These are phyloP conservation scores for Glaciozyma antarctica DNA, from an alignment of 768 basidiomycete genomes.

Conservation along the genomic window DNA sequence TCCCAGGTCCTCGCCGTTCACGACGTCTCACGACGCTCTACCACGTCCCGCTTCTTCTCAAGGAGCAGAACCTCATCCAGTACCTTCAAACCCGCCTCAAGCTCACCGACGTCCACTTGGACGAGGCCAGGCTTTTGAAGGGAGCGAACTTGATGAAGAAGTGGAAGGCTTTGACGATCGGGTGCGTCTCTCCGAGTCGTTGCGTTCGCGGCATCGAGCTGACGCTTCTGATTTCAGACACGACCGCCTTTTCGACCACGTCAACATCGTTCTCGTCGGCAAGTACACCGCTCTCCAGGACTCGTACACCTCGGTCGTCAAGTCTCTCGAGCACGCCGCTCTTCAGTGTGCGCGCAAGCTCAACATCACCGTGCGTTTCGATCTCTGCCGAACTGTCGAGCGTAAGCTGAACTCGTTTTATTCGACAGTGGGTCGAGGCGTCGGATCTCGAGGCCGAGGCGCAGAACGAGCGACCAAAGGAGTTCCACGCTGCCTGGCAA, in stretches of 20 bases:
- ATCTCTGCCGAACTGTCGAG: not conserved
- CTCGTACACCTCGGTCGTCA: slow-evolving; percentile 96
- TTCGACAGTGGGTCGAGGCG: slow-evolving; percentile 82
- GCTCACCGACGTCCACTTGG: slow-evolving; percentile 50
- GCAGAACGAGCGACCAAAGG: slow-evolving; percentile 67
- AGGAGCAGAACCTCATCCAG: slow-evolving; percentile 80
- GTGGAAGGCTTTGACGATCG: slow-evolving; percentile 75
- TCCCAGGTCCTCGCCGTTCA: slow-evolving; percentile 86
- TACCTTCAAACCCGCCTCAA: slow-evolving; percentile 76
- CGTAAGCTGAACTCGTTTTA: not conserved
- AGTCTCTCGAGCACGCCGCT: slow-evolving; percentile 92
- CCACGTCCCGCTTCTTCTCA: slow-evolving; percentile 85
- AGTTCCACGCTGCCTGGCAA: slow-evolving; percentile 92
- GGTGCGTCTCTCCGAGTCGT: slow-evolving; percentile 46
- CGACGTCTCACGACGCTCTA: slow-evolving; percentile 93
- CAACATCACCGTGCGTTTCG: slow-evolving; percentile 56
- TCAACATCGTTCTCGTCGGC: slow-evolving; percentile 82
- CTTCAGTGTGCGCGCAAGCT: slow-evolving; percentile 83
- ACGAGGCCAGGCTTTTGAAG: slow-evolving; percentile 50
- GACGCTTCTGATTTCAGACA: slow-evolving; percentile 49
- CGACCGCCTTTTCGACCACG: slow-evolving; percentile 80
- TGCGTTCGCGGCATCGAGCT: not conserved
- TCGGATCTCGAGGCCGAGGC: slow-evolving; percentile 76
- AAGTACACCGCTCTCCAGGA: slow-evolving; percentile 97
- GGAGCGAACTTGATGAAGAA: slow-evolving; percentile 59